Base-by-base conservation (phyloP, 2,329 filamentous ascomycete genomes). In the Amauroascus verrucosus region DNA sequence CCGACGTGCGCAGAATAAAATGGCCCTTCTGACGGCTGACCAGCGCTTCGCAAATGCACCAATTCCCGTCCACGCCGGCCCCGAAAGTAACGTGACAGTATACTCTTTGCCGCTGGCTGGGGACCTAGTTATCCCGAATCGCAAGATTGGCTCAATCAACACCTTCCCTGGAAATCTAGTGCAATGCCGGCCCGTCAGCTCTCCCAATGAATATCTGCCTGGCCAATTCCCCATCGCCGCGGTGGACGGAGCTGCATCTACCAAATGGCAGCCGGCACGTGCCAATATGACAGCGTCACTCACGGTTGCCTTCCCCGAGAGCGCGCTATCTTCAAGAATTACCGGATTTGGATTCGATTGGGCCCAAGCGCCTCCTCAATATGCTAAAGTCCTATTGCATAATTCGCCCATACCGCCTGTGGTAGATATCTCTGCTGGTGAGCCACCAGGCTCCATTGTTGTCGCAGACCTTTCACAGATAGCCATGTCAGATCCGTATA, bases 221-320 rank as follows among this genome's bases (percentile, higher is more conserved):
- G 85, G 84, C 13, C 85, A 88, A 65, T 85, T 87, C 68, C 83
- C 84, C 1, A 72, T 84, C 50, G 75, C 77, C 0, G 82, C 81
- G 2, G 76, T 84, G 48, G 84, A 87, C 60, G 84, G 84, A 50
- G 81, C 81, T 1, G 72, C 78, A 4, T 78, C 77, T 16, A 86
- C 83, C 0, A 79, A 78, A 58, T 87, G 83, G 83, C 82, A 85
- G 61, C 82, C 83, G 0, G 62, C 68, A 1, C 63, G 62, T 7
- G 71, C 76, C 1, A 77, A 79, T 48, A 67, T 65, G 0, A 71
- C 75, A 3, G 72, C 77, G 26, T 77, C 76, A 3, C 62, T 86
- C 13, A 80, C 78, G 0, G 75, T 87, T 41, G 72, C 78, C 22
- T 70, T 82, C 2, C 74, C 69, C 0, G 67, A 80, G 45, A 35